Percentiles rank a stretch among this genome's conserved stretches.
Conservation (phyloP, 257 asterid species). For the Solanum appendiculatum region DNA sequence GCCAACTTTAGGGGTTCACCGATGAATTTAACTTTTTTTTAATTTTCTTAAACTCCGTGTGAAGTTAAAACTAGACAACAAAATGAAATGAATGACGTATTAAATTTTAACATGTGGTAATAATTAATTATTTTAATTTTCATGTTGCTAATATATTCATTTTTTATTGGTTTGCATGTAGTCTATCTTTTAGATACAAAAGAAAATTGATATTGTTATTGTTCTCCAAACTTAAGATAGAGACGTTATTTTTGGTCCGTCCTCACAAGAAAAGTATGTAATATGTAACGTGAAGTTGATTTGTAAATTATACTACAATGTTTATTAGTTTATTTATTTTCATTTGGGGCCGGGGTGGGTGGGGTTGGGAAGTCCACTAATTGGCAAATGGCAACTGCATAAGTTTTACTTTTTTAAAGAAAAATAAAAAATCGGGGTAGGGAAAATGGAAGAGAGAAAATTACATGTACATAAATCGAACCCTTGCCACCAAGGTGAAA, state of each 20-base stretch:
- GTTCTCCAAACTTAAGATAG: background rate
- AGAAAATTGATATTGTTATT: background rate
- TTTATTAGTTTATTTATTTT: background rate
- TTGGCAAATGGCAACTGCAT: no score
- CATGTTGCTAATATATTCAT: background rate
- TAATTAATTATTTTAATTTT: background rate
- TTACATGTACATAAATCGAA: no score
- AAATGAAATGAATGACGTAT: background rate
- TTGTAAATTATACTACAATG: background rate
- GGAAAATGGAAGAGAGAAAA: no score
- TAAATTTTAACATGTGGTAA: background rate
- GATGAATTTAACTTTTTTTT: no score
- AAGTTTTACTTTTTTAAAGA: no score
- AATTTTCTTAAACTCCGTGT: background rate
- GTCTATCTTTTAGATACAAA: background rate
- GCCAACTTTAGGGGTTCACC: no score
- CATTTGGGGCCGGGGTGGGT: background rate
- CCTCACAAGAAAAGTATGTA: background rate
- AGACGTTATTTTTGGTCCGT: background rate
- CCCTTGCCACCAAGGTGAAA: no score
- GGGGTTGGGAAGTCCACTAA: background rate
- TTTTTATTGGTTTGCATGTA: background rate
- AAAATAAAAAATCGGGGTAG: no score
- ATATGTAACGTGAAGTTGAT: background rate
- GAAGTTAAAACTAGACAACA: background rate